phyloP scores from a whole-genome alignment of 2,329 filamentous ascomycete species.

The Meredithiella fracta region DNA sequence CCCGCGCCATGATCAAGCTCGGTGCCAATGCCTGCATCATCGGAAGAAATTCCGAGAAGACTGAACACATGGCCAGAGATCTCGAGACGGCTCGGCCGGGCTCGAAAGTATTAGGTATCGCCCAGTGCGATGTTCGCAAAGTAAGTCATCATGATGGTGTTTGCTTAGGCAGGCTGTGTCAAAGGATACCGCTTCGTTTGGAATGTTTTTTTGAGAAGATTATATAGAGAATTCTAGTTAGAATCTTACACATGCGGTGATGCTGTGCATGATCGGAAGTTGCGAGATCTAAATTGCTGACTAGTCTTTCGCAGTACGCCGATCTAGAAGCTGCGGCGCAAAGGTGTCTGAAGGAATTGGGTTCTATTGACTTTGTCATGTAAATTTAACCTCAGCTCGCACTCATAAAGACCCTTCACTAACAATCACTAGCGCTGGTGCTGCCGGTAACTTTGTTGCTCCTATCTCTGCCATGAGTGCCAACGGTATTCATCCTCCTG shows the following conservation, averaged over 20 bases:
- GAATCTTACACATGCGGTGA: no score
- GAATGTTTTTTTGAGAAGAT: no score
- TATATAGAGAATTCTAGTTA: no score
- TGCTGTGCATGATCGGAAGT: no score
- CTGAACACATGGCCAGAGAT: slow-evolving; percentile 60
- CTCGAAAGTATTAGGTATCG: slow-evolving; percentile 74
- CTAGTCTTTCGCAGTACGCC: slow-evolving; percentile 29
- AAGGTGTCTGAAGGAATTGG: slow-evolving; percentile 64
- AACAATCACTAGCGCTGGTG: slow-evolving; percentile 52
- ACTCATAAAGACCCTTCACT: background rate
- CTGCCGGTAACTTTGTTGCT: slow-evolving; percentile 88
- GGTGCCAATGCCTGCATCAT: slow-evolving; percentile 91
- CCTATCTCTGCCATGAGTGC: slow-evolving; percentile 64
- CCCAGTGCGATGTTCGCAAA: slow-evolving; percentile 61
- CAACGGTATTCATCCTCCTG: slow-evolving; percentile 35
- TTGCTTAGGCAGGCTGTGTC: background rate
- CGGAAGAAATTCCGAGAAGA: slow-evolving; percentile 79
- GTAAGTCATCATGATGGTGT: slow-evolving; percentile 26
- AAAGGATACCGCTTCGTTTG: no score
- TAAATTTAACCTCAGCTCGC: slow-evolving; percentile 26
- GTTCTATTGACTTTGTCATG: slow-evolving; percentile 85
- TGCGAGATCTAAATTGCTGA: no score
- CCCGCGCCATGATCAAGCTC: slow-evolving; percentile 74
- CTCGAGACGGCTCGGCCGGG: slow-evolving; percentile 66
- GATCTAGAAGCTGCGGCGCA: slow-evolving; percentile 59